Conservation (phyloP, 2,329 filamentous ascomycete species). For the Bipolaris cookei region DNA sequence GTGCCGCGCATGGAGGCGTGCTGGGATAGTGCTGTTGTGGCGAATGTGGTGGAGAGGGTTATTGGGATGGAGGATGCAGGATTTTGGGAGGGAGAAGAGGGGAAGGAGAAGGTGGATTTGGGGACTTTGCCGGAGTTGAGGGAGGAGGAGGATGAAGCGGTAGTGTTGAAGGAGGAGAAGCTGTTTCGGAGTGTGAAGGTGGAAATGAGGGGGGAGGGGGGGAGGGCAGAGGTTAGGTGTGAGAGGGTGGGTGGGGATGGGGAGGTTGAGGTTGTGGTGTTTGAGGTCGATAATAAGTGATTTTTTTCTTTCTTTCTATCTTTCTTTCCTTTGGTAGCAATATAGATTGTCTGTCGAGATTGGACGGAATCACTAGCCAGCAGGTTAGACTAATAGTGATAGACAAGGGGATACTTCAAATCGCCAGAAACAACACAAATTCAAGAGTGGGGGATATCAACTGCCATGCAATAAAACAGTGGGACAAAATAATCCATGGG, state of each 20-base stretch:
- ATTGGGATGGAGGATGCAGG: conserved; percentile 9
- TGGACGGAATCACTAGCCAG: too few relatives aligned
- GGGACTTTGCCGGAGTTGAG: not conserved
- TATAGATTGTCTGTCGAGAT: not conserved
- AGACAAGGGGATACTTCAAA: not conserved
- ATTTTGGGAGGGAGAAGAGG: not conserved
- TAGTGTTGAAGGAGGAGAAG: too few relatives aligned
- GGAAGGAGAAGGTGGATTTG: not conserved
- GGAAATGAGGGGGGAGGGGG: not conserved
- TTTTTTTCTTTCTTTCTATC: not conserved
- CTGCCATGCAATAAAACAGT: conserved; percentile 15
- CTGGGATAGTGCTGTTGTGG: conserved; percentile 45
- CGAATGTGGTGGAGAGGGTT: conserved; percentile 11
- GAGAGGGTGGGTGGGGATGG: not conserved
- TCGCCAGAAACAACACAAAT: not conserved
- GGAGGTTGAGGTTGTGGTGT: not conserved
- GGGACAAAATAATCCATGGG: conserved; percentile 16
- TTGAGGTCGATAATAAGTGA: not conserved
- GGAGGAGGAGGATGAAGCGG: not conserved
- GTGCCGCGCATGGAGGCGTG: conserved; percentile 50
- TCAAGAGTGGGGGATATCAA: conserved; percentile 16
- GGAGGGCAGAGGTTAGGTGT: not conserved
- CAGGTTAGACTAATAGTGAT: not conserved
- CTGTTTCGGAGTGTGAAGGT: not conserved
- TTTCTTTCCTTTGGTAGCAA: not conserved